phyloP scores from a whole-genome alignment of 805 yeast species.

The Wickerhamomyces rabaulensis region DNA sequence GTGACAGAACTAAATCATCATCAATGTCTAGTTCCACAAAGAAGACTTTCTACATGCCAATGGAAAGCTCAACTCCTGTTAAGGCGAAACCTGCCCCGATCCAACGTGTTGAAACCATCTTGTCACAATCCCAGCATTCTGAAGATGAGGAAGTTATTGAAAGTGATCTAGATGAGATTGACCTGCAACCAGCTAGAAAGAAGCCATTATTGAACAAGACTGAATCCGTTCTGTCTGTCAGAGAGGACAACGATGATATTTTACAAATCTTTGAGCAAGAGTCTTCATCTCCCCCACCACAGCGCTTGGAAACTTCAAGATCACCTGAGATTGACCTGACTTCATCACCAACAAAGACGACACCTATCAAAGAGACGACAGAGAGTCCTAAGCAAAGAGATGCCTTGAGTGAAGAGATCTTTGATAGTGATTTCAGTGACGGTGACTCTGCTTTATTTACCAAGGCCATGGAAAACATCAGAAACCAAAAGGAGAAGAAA shows the following conservation, averaged over 20 bases:
- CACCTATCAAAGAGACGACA: neutral
- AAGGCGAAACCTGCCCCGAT: neutral
- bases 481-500: neutral
- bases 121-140: neutral
- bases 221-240: neutral
- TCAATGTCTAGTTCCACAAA: neutral
- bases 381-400: neutral
- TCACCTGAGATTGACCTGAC: neutral
- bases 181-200: neutral
- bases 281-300: neutral
- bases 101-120: neutral
- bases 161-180: neutral
- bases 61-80: neutral
- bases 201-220: neutral
- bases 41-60: neutral
- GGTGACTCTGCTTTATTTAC: constrained; percentile 3
- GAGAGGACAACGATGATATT: neutral
- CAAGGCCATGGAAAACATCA: neutral
- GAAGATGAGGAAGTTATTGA: neutral
- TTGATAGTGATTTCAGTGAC: neutral
- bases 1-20: neutral
- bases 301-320: neutral
- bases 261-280: neutral
- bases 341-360: neutral
- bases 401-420: neutral